Conservation (phyloP, 495 filamentous ascomycete species). For the Alectoria sarmentosa region DNA sequence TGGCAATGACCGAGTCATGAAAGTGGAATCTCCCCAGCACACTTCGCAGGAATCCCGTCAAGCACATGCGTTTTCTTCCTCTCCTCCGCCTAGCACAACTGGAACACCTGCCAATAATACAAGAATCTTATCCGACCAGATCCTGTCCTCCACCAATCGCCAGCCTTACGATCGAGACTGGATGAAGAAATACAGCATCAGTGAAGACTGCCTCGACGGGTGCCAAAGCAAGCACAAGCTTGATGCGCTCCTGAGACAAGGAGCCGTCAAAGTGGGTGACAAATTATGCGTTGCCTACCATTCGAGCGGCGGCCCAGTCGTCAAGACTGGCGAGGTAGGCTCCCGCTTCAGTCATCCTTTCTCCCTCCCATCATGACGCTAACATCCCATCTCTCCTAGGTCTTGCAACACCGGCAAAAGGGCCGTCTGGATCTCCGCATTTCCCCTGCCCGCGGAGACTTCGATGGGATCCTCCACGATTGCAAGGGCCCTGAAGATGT, state of each 20-base stretch:
- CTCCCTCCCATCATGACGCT: not conserved
- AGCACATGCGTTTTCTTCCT: not conserved
- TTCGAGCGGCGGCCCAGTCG: not conserved
- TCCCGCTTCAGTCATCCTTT: not conserved
- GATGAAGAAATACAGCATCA: not conserved
- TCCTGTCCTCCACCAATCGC: not conserved
- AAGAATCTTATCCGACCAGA: not conserved
- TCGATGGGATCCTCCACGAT: not conserved
- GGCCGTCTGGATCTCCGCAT: not conserved
- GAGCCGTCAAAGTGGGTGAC: not conserved
- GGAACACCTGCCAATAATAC: not conserved
- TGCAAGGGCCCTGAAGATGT: not conserved
- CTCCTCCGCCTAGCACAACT: not conserved
- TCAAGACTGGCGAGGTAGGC: not conserved
- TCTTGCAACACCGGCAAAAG: not conserved
- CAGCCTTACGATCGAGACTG: not conserved
- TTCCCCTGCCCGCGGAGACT: not conserved
- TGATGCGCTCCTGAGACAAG: not conserved
- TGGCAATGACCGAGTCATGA: not conserved
- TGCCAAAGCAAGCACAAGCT: not conserved
- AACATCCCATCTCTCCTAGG: not conserved
- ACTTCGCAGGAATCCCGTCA: not conserved
- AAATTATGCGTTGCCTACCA: not conserved
- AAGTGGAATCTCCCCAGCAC: not conserved
- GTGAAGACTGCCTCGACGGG: not conserved